Evolutionary conservation across 768 basidiomycete genomes (phyloP).

Genomic region (Trametopsis cervina): DNA sequence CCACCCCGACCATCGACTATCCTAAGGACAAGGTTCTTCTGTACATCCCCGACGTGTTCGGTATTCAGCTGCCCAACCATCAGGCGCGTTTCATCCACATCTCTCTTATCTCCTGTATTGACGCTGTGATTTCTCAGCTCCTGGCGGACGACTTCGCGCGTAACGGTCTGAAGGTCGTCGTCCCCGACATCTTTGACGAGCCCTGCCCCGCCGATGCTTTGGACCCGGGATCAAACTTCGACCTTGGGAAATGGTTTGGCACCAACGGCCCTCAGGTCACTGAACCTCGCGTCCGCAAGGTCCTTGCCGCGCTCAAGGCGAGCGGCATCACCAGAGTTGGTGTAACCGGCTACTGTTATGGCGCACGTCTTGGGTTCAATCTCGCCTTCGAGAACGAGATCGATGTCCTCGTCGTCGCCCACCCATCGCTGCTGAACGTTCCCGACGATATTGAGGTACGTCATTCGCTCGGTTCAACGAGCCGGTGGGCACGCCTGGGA

Average conservation of each 20-base stretch:
- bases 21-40: conserved; percentile 35
- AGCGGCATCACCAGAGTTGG: conserved; percentile 52
- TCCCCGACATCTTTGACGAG: conserved; percentile 30
- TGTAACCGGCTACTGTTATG: conserved; percentile 65
- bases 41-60: conserved; percentile 34
- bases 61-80: conserved; percentile 28
- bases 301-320: conserved; percentile 48
- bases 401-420: conserved; percentile 42
- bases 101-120: not conserved
- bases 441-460: conserved; percentile 58
- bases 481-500: too few species aligned
- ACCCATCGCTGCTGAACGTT: conserved; percentile 55
- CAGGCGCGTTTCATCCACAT: conserved; percentile 16
- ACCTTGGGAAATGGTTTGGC: conserved; percentile 28
- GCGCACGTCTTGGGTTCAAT: conserved; percentile 56
- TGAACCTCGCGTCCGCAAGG: conserved; percentile 42
- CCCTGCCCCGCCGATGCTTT: conserved; percentile 4
- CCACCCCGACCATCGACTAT: conserved; percentile 32
- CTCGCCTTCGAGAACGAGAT: conserved; percentile 50
- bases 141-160: conserved; percentile 37
- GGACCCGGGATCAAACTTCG: conserved; percentile 16
- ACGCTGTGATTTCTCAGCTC: not conserved
- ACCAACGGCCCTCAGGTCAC: conserved; percentile 23
- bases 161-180: conserved; percentile 33
- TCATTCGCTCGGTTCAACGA: not conserved